Conservation (phyloP, 441 rosid genomes). For the Populus tomentosa region DNA sequence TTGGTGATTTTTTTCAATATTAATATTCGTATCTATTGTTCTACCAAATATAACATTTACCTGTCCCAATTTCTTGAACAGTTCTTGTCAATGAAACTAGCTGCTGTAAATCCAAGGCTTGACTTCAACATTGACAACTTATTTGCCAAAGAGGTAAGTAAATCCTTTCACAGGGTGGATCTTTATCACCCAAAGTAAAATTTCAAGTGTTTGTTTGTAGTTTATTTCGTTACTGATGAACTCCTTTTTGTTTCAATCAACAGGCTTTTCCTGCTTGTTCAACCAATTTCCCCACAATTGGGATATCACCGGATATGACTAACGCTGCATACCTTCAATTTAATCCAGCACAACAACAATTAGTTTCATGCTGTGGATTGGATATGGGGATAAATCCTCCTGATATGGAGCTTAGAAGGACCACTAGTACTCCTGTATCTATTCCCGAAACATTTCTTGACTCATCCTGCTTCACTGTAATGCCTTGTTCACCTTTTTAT, state of each 20-base stretch:
- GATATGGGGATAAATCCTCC: slow-evolving; percentile 39
- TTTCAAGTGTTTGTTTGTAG: neutral
- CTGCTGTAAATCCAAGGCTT: slow-evolving; percentile 56
- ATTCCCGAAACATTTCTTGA: slow-evolving; percentile 40
- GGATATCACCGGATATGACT: slow-evolving; percentile 46
- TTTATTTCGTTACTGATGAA: slow-evolving; percentile 7
- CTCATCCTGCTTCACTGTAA: slow-evolving; percentile 52
- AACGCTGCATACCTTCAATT: slow-evolving; percentile 50
- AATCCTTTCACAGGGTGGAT: neutral
- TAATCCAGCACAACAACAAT: slow-evolving; percentile 47
- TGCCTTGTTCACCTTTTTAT: neutral
- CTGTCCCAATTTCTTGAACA: slow-evolving; percentile 13
- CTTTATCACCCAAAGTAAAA: neutral
- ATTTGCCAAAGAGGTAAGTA: slow-evolving; percentile 48
- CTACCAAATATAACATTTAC: neutral
- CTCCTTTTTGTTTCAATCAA: slow-evolving; percentile 3
- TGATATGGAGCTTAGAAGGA: slow-evolving; percentile 41
- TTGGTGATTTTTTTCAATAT: neutral
- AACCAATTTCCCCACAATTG: slow-evolving; percentile 41
- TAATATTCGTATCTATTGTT: neutral
- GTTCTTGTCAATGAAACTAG: slow-evolving; percentile 75
- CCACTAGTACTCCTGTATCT: slow-evolving; percentile 43
- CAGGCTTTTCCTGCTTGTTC: slow-evolving; percentile 48
- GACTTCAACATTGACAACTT: slow-evolving; percentile 46
- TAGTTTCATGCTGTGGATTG: slow-evolving; percentile 38